phyloP scores from a whole-genome alignment of 2,329 filamentous ascomycete genomes.

The Samsoniella hepiali region DNA sequence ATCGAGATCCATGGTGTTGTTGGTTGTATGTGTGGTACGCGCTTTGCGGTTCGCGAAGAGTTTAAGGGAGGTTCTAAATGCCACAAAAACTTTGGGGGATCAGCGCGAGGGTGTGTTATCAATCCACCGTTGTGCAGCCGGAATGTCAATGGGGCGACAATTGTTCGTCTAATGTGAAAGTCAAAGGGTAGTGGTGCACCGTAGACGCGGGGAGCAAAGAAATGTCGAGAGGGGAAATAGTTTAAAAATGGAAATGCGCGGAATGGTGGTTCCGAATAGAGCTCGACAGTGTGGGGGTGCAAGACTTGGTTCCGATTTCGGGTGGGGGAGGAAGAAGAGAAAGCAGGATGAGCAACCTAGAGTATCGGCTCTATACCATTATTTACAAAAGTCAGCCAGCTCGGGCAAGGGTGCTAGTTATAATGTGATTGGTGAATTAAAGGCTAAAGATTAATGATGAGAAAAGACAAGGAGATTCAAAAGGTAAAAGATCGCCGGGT shows the following conservation, averaged over 20 bases:
- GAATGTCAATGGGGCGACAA: neutral
- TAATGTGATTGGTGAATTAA: neutral
- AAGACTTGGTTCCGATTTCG: neutral
- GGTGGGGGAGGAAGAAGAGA: neutral
- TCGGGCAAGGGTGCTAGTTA: neutral
- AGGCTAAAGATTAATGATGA: neutral
- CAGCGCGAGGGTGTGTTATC: neutral
- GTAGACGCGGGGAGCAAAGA: too few relatives aligned
- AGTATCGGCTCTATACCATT: too few relatives aligned
- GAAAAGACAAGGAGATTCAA: neutral
- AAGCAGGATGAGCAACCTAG: neutral
- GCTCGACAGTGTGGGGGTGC: neutral
- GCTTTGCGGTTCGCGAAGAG: neutral
- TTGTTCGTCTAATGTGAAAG: neutral
- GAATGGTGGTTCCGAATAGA: slow-evolving; percentile 4
- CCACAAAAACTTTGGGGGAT: neutral
- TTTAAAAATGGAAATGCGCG: neutral
- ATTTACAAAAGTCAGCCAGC: neutral
- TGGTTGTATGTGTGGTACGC: neutral
- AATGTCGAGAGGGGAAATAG: neutral
- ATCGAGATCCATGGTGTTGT: slow-evolving; percentile 66
- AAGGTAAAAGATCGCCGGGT: neutral
- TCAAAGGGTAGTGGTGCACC: too few relatives aligned
- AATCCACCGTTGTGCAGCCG: neutral
- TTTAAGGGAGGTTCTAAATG: neutral